Conservation (phyloP, 2,329 filamentous ascomycete species). For the Neurospora crassa region DNA sequence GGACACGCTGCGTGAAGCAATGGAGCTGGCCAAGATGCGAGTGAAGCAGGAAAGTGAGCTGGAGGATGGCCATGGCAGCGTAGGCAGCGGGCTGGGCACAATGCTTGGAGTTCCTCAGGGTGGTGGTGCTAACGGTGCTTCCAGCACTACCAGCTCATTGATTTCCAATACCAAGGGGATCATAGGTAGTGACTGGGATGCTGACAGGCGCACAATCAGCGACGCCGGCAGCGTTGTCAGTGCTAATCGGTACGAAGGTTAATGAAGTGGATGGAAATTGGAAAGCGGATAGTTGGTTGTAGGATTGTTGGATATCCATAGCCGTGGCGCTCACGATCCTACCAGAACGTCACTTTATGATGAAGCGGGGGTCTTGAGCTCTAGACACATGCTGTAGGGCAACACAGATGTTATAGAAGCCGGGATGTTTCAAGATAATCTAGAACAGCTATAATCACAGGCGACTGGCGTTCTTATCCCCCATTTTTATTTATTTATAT, state of each 20-base stretch:
- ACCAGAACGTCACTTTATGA: not conserved
- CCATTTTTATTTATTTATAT: not conserved
- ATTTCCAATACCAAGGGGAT: conserved; percentile 6
- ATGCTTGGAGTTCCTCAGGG: conserved; percentile 22
- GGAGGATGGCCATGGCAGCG: conserved; percentile 23
- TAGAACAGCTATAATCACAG: not conserved
- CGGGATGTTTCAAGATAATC: not conserved
- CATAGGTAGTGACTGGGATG: conserved; percentile 16
- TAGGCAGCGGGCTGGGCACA: conserved; percentile 17
- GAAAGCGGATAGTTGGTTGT: not conserved
- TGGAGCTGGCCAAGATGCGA: conserved; percentile 50
- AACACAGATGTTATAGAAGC: not conserved
- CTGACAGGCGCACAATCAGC: conserved; percentile 13
- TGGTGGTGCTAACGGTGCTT: conserved; percentile 9
- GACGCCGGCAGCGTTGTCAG: conserved; percentile 16
- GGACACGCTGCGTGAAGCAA: conserved; percentile 62
- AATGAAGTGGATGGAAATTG: conserved; percentile 1
- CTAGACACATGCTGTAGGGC: not conserved
- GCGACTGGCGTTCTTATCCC: not conserved
- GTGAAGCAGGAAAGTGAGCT: conserved; percentile 21
- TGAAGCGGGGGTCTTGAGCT: not conserved
- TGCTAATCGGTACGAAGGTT: conserved; percentile 6
- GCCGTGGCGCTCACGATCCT: not conserved
- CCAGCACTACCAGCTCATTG: conserved; percentile 6
- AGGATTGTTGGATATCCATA: not conserved